Conservation (phyloP, 2,329 filamentous ascomycete genomes). For the Pseudogymnoascus sp. region DNA sequence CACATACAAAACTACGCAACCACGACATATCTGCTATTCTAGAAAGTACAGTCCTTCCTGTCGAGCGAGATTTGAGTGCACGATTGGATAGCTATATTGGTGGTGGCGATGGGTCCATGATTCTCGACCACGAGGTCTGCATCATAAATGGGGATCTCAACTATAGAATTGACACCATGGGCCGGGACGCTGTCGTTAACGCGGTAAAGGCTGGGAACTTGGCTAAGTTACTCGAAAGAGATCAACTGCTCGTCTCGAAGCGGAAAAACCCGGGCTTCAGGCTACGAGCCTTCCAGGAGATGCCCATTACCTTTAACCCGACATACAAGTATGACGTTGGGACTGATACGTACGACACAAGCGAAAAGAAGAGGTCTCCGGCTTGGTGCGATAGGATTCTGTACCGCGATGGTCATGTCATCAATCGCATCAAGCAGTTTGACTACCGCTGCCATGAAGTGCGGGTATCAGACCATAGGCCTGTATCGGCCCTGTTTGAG, state of each 20-base stretch:
- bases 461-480: conserved; percentile 82
- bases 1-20: conserved; percentile 82
- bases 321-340: conserved; percentile 99
- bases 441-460: conserved; percentile 89
- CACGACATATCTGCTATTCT: conserved; percentile 88
- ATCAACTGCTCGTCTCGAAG: conserved; percentile 83
- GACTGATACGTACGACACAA: conserved; percentile 86
- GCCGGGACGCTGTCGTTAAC: conserved; percentile 82
- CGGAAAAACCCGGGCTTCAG: conserved; percentile 86
- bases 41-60: conserved; percentile 67
- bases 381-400: conserved; percentile 95
- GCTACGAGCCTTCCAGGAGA: conserved; percentile 82
- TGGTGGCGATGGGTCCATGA: conserved; percentile 91
- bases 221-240: conserved; percentile 78
- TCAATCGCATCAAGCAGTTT: conserved; percentile 77
- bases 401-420: conserved; percentile 71
- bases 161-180: conserved; percentile 97
- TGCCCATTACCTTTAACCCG: conserved; percentile 82
- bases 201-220: conserved; percentile 78
- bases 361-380: conserved; percentile 87
- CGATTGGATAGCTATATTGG: conserved; percentile 75
- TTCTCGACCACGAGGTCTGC: conserved; percentile 96
- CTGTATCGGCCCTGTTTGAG: conserved; percentile 78
- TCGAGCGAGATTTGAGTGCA: conserved; percentile 57
- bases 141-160: conserved; percentile 94